Conservation (phyloP, 495 filamentous ascomycete species). For the Parathielavia appendiculata region DNA sequence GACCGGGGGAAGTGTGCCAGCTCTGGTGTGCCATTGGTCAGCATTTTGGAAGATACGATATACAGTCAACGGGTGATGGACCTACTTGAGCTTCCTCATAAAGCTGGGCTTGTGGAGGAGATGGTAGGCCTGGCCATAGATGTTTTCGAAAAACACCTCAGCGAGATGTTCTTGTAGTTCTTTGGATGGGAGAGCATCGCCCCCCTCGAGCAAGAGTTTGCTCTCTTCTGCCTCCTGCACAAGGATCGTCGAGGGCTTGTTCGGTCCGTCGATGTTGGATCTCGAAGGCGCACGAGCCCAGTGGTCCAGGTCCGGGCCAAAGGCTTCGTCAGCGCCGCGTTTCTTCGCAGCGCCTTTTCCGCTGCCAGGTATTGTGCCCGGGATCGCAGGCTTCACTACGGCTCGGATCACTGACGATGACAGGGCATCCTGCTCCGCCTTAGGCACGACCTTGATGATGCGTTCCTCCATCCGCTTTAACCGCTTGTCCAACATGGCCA, state of each 20-base stretch:
- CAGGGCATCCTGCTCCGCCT: conserved; percentile 61
- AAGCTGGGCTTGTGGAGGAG: conserved; percentile 96
- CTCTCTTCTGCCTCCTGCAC: conserved; percentile 65
- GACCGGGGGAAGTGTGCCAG: conserved; percentile 67
- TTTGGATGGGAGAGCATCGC: conserved; percentile 74
- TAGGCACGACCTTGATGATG: conserved; percentile 92
- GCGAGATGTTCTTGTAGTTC: conserved; percentile 92
- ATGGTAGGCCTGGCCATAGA: conserved; percentile 94
- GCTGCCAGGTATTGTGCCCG: conserved; percentile 50
- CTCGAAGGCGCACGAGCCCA: conserved; percentile 62
- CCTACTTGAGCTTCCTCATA: conserved; percentile 73
- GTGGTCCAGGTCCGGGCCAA: conserved; percentile 72
- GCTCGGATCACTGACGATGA: conserved; percentile 59
- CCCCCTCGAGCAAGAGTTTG: conserved; percentile 71
- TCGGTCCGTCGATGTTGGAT: conserved; percentile 41
- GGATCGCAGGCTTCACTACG: conserved; percentile 71
- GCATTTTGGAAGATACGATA: conserved; percentile 4
- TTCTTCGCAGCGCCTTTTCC: conserved; percentile 61
- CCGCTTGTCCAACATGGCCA: conserved; percentile 97
- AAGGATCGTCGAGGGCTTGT: conserved; percentile 54
- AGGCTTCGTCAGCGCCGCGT: conserved; percentile 80
- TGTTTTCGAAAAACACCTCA: conserved; percentile 91
- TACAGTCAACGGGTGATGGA: conserved; percentile 14
- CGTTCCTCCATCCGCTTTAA: conserved; percentile 95
- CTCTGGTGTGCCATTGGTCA: conserved; percentile 35